Evolutionary conservation across 306 rosid genomes (phyloP), one percentile per base, ranked within the genome.

Genomic region (Alnus rubra): DNA sequence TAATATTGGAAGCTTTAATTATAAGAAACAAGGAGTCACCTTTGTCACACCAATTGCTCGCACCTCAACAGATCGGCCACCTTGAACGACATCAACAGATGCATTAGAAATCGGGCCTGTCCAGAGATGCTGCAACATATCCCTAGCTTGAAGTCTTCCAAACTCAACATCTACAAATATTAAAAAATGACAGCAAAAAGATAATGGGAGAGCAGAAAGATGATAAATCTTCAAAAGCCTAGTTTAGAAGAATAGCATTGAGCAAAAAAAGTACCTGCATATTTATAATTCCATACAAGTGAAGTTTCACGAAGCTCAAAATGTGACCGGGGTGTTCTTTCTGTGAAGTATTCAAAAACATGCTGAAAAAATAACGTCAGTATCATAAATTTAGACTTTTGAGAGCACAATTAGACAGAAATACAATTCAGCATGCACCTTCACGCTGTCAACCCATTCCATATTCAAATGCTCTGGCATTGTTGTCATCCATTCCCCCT

Each of bases 91-190:
- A 77, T 95, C 98, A 60, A 95, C 91, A 31, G 96, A 85, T 51
- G 98, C 94, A 82, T 94, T 94, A 62, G 98, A 94, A 82, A 94
- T 94, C 74, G 98, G 97, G 69, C 97, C 98, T 2, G 97, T 94
- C 91, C 98, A 94, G 76, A 94, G 97, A 88, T 94, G 98, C 88
- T 94, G 98, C 79, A 94, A 82, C 98, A 94, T 88, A 78, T 94
- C 98, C 86, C 91, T 89, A 39, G 98, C 98, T 89, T 94, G 98
- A 74, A 94, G 88, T 88, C 84, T 88, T 82, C 98, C 98, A 77
- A 94, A 94, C 80, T 94, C 98, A 78, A 82, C 69, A 88, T 94
- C 98, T 94, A 70, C 79, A 81, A 84, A 75, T 50, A 23, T 74
- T 60, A 73, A 70, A 76, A 54, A 68, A 62, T 31, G 53, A 73